Percentiles rank a stretch among this genome's conserved stretches.
These are phyloP conservation scores for Wickerhamomyces sp. DNA, from an alignment of 1,139 yeast species.

Conservation along the genomic window DNA sequence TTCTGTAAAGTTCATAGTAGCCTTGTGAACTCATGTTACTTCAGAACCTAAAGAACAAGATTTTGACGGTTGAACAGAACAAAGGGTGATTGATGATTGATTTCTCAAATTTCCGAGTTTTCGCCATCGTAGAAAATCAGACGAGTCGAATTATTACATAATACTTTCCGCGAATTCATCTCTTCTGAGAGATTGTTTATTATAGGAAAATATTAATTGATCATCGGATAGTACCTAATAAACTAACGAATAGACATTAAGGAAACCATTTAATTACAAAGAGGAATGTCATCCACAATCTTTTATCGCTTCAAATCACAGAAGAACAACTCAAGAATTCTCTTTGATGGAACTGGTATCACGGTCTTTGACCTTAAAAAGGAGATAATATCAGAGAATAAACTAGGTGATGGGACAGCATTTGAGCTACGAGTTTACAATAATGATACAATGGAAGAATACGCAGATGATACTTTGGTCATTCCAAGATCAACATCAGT, in stretches of 20 bases:
- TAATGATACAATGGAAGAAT: conserved; percentile 78
- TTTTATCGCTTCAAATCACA: conserved; percentile 87
- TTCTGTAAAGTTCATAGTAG: conserved; percentile 86
- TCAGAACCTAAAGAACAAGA: neutral
- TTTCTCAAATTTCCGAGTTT: no score
- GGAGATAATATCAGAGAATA: conserved; percentile 80
- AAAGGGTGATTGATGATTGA: no score
- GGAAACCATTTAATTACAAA: no score
- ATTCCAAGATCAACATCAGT: conserved; percentile 86
- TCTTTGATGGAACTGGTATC: conserved; percentile 94
- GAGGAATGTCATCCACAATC: conserved; percentile 80
- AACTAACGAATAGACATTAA: no score
- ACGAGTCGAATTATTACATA: no score
- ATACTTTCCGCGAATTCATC: no score
- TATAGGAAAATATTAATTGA: no score
- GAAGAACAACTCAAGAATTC: conserved; percentile 69
- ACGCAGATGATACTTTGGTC: conserved; percentile 77
- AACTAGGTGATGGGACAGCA: conserved; percentile 78
- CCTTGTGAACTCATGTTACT: conserved; percentile 56
- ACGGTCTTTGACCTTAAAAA: conserved; percentile 91
- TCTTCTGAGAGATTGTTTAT: neutral
- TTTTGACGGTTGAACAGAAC: no score
- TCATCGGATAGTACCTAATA: no score
- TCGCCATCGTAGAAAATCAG: no score
- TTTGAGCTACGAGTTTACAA: conserved; percentile 73